These are phyloP conservation scores for Yarrowia sp. DNA, from an alignment of 805 yeast species.

Conservation along the genomic window DNA sequence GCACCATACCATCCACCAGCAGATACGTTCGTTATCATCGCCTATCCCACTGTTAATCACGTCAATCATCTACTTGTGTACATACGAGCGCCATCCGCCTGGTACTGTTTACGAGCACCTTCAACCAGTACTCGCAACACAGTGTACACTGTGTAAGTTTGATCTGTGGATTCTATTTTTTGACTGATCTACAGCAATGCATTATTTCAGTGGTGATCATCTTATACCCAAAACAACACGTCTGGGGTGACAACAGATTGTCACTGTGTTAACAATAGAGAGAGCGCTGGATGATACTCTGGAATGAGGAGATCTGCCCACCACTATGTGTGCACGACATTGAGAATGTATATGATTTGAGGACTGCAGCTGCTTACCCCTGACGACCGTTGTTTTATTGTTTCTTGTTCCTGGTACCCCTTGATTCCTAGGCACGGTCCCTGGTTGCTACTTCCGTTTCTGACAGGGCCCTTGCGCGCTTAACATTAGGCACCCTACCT, in stretches of 20 bases:
- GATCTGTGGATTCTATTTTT: constrained; percentile 1
- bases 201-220: constrained; percentile 1
- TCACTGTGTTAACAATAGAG: background rate
- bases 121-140: background rate
- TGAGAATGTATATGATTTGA: background rate
- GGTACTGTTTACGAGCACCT: background rate
- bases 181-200: constrained; percentile 16
- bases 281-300: background rate
- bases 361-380: background rate
- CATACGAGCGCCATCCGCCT: background rate
- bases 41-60: background rate
- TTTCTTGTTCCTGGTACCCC: constrained; percentile 1
- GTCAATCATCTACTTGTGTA: background rate
- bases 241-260: background rate
- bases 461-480: background rate
- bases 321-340: background rate
- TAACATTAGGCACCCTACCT: background rate
- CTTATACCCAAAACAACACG: constrained; percentile 18
- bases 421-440: background rate
- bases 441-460: background rate
- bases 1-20: background rate
- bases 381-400: background rate
- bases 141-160: background rate
- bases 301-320: background rate
- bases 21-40: background rate